These are phyloP conservation scores for Porpolomopsis calyptriformis DNA, from an alignment of 768 basidiomycete species.

Conservation along the genomic window DNA sequence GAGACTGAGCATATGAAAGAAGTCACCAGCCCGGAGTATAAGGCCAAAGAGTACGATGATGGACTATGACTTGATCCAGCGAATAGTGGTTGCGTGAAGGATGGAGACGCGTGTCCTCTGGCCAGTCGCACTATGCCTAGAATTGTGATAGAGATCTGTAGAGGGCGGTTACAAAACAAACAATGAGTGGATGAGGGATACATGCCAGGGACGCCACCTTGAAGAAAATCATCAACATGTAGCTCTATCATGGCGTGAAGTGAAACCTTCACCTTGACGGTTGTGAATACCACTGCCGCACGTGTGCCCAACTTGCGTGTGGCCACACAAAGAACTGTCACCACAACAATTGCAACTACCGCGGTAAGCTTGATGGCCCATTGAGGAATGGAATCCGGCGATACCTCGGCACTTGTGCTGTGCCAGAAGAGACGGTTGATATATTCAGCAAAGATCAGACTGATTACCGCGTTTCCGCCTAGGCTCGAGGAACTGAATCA, in stretches of 20 bases:
- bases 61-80: constrained; percentile 65
- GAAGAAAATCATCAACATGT: constrained; percentile 2
- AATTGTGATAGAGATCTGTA: constrained; percentile 59
- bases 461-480: constrained; percentile 77
- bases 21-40: constrained; percentile 69
- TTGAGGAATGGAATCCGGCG: constrained; percentile 71
- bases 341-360: constrained; percentile 53
- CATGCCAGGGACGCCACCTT: constrained; percentile 60
- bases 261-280: constrained; percentile 55
- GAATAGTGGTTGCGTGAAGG: constrained; percentile 62
- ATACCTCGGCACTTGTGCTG: constrained; percentile 54
- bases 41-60: constrained; percentile 80
- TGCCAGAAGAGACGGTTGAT: constrained; percentile 83
- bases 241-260: constrained; percentile 5
- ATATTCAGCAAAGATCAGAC: constrained; percentile 88
- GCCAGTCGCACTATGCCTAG: constrained; percentile 71
- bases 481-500: constrained; percentile 4
- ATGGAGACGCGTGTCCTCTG: constrained; percentile 58
- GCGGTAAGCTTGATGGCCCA: constrained; percentile 91
- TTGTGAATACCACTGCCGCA: constrained; percentile 79
- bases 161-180: constrained; percentile 1
- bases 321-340: constrained; percentile 70
- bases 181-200: neutral
- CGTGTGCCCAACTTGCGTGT: constrained; percentile 70
- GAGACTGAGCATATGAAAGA: neutral